Conservation (phyloP, 2,329 filamentous ascomycete genomes). For the Aspergillus sp. region DNA sequence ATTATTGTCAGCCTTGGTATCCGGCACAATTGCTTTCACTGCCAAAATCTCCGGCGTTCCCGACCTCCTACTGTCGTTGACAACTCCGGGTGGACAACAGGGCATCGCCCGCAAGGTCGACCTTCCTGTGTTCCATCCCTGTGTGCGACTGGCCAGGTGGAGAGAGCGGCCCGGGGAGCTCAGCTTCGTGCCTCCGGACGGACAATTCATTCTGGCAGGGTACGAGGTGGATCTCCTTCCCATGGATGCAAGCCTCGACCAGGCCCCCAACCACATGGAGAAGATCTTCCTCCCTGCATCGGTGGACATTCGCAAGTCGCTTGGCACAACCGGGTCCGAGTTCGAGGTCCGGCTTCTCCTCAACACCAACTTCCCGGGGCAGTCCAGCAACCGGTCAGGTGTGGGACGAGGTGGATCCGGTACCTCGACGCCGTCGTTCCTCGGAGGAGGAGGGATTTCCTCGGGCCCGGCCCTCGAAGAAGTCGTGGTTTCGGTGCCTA, state of each 20-base stretch:
- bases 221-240: conserved; percentile 93
- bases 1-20: conserved; percentile 80
- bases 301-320: conserved; percentile 76
- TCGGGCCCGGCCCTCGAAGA: conserved; percentile 69
- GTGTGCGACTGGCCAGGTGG: conserved; percentile 88
- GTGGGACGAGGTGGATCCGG: conserved; percentile 44
- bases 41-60: conserved; percentile 93
- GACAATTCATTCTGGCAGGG: conserved; percentile 85
- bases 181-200: conserved; percentile 95
- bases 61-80: conserved; percentile 79
- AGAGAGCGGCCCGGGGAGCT: conserved; percentile 83
- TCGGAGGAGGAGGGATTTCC: conserved; percentile 55
- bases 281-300: conserved; percentile 78
- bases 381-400: conserved; percentile 42
- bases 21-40: conserved; percentile 92
- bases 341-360: conserved; percentile 83
- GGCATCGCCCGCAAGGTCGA: conserved; percentile 74
- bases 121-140: conserved; percentile 92
- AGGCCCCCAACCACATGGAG: conserved; percentile 54
- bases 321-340: conserved; percentile 74
- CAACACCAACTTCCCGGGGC: conserved; percentile 63
- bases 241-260: conserved; percentile 59
- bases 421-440: conserved; percentile 49
- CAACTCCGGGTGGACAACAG: conserved; percentile 76
- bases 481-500: conserved; percentile 72